Evolutionary conservation across 73 alveolate species (phyloP).

Genomic region (Effrenium voratum): DNA sequence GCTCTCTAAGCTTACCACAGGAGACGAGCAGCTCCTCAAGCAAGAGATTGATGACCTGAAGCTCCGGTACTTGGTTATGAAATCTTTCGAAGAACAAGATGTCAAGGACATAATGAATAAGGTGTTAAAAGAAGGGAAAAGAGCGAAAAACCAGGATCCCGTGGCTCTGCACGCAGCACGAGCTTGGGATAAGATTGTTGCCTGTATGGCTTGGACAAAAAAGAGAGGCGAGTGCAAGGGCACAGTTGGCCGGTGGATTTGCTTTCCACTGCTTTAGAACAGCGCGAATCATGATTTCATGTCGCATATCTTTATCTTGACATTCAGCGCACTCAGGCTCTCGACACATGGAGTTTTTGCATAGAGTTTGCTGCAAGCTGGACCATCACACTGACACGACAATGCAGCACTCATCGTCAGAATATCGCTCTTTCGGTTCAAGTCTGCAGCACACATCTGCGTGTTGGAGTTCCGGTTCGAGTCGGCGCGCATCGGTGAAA

Average conservation of each 20-base stretch:
- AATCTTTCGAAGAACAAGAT: background rate
- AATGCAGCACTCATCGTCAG: slow-evolving; percentile 16
- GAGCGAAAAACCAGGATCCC: background rate
- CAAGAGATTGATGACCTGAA: background rate
- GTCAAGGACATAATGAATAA: background rate
- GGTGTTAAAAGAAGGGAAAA: background rate
- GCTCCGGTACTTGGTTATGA: slow-evolving; percentile 2
- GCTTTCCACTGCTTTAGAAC: background rate
- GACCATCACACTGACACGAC: slow-evolving; percentile 17
- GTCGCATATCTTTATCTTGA: slow-evolving; percentile 2
- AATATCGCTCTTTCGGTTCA: slow-evolving; percentile 2
- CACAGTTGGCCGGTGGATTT: background rate
- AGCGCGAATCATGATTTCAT: background rate
- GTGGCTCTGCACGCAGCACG: slow-evolving; percentile 1
- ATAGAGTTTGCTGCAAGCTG: background rate
- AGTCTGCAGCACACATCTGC: background rate
- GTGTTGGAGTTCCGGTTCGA: slow-evolving; percentile 5
- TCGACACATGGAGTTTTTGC: background rate
- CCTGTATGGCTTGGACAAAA: background rate
- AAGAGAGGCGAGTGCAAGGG: background rate
- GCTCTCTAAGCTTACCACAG: background rate
- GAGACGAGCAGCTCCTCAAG: background rate
- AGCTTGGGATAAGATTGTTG: background rate
- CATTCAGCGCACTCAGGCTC: background rate
- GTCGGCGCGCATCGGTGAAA: background rate